These are phyloP conservation scores for Pigoraptor vietnamica DNA, from an alignment of 78 protist genomes.

Conservation along the genomic window DNA sequence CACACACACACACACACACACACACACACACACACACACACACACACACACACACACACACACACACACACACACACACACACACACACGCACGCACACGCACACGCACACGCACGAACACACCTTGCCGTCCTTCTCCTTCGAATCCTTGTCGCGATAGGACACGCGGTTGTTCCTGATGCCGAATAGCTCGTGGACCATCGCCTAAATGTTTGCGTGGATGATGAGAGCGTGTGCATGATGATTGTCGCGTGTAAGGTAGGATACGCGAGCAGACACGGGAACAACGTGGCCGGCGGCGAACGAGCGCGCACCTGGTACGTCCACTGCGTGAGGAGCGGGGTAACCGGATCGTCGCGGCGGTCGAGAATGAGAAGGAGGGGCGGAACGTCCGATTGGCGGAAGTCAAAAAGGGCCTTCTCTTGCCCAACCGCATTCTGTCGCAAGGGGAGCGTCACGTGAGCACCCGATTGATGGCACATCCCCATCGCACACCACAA, in stretches of 20 bases:
- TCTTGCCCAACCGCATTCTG: constrained; percentile 36
- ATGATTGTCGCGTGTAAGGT: not conserved
- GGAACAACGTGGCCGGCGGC: too few relatives aligned
- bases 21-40: too few relatives aligned
- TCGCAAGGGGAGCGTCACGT: too few relatives aligned
- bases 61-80: too few relatives aligned
- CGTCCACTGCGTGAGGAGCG: constrained; percentile 90
- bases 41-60: too few relatives aligned
- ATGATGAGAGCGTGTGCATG: constrained; percentile 54
- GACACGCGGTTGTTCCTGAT: constrained; percentile 75
- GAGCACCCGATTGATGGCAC: too few relatives aligned
- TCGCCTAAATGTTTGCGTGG: too few relatives aligned
- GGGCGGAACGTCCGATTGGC: constrained; percentile 50
- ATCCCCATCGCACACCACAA: not conserved
- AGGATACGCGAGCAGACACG: not conserved
- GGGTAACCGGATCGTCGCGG: constrained; percentile 91
- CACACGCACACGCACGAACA: not conserved
- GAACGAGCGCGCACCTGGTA: constrained; percentile 44
- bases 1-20: not conserved
- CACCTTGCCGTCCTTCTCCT: constrained; percentile 14
- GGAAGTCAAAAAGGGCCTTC: constrained; percentile 66
- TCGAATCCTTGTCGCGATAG: not conserved
- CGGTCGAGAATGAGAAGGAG: constrained; percentile 80
- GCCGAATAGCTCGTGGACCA: constrained; percentile 91
- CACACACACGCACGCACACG: too few relatives aligned